Evolutionary conservation across 2,329 filamentous ascomycete genomes (phyloP).

Genomic region (Colletotrichum abscissum): DNA sequence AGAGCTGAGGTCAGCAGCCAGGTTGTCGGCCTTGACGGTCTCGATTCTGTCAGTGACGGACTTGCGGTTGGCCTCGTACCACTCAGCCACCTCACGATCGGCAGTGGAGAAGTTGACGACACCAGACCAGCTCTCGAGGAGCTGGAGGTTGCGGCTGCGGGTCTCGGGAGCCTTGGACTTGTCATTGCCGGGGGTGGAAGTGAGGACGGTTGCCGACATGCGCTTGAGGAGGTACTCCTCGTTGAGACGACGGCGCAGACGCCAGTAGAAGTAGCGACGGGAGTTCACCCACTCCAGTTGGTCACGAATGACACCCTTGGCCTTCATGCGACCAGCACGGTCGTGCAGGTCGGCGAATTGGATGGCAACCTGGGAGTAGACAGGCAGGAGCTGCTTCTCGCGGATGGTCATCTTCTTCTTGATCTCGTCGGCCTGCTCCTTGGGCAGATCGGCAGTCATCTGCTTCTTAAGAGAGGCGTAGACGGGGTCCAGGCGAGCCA

Average conservation of each 20-base stretch:
- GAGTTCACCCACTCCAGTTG: conserved; percentile 87
- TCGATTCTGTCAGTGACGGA: conserved; percentile 86
- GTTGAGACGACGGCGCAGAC: conserved; percentile 93
- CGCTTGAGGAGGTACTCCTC: conserved; percentile 97
- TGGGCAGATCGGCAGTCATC: conserved; percentile 73
- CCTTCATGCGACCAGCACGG: conserved; percentile 96
- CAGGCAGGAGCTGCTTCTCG: conserved; percentile 88
- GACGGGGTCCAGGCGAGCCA: conserved; percentile 89
- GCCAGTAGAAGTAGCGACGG: conserved; percentile 99
- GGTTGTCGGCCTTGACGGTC: conserved; percentile 79
- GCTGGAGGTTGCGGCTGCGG: conserved; percentile 76
- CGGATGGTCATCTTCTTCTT: conserved; percentile 87
- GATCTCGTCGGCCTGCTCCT: conserved; percentile 81
- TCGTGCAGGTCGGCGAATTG: conserved; percentile 99
- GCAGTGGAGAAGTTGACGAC: conserved; percentile 81
- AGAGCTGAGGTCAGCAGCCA: conserved; percentile 58
- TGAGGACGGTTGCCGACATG: conserved; percentile 65
- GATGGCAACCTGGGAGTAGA: conserved; percentile 94
- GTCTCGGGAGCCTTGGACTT: conserved; percentile 59
- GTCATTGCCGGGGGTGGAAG: conserved; percentile 50
- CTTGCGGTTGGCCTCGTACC: conserved; percentile 97
- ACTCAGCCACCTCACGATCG: conserved; percentile 86
- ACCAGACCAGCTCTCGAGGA: conserved; percentile 85
- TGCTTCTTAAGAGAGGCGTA: conserved; percentile 89
- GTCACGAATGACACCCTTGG: conserved; percentile 92